Percentiles rank a stretch among this genome's conserved stretches.
Evolutionary conservation across 805 yeast species (phyloP).

Genomic region (Saccharomycopsis fermentans): DNA sequence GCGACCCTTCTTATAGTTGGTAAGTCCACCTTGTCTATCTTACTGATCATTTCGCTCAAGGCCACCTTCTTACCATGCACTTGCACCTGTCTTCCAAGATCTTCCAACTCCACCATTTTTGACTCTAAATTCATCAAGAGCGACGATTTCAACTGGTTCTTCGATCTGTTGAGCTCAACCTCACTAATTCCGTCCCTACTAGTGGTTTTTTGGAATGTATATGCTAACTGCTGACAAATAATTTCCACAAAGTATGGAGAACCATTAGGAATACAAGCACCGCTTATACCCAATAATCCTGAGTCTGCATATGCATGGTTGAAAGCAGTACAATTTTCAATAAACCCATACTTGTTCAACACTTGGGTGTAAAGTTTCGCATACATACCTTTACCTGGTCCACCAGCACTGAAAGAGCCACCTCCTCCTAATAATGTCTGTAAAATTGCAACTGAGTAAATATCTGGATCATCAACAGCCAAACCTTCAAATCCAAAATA

Average conservation of each 20-base stretch:
- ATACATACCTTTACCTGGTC: slow-evolving; percentile 99
- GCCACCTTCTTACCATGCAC: slow-evolving; percentile 68
- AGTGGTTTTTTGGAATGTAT: slow-evolving; percentile 29
- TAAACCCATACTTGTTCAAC: slow-evolving; percentile 80
- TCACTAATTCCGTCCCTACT: slow-evolving; percentile 22
- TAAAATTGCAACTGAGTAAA: slow-evolving; percentile 81
- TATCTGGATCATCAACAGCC: slow-evolving; percentile 73
- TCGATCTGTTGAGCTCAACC: slow-evolving; percentile 77
- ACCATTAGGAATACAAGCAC: slow-evolving; percentile 78
- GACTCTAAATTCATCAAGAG: slow-evolving; percentile 88
- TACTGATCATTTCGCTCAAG: slow-evolving; percentile 69
- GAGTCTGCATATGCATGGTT: slow-evolving; percentile 85
- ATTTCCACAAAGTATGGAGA: slow-evolving; percentile 78
- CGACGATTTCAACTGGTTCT: slow-evolving; percentile 81
- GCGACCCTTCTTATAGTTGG: slow-evolving; percentile 69
- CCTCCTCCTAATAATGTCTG: slow-evolving; percentile 95
- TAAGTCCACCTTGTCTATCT: slow-evolving; percentile 58
- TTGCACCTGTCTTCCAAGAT: slow-evolving; percentile 89
- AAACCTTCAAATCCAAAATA: slow-evolving; percentile 84
- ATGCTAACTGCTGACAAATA: slow-evolving; percentile 52
- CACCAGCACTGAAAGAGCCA: slow-evolving; percentile 96
- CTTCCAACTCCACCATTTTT: slow-evolving; percentile 89
- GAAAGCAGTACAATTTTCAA: slow-evolving; percentile 81
- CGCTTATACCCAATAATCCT: slow-evolving; percentile 83
- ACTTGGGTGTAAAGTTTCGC: slow-evolving; percentile 87